These are phyloP conservation scores for Mortierella sp. DNA, from an alignment of 371 early-diverging fungal genomes.

Conservation along the genomic window DNA sequence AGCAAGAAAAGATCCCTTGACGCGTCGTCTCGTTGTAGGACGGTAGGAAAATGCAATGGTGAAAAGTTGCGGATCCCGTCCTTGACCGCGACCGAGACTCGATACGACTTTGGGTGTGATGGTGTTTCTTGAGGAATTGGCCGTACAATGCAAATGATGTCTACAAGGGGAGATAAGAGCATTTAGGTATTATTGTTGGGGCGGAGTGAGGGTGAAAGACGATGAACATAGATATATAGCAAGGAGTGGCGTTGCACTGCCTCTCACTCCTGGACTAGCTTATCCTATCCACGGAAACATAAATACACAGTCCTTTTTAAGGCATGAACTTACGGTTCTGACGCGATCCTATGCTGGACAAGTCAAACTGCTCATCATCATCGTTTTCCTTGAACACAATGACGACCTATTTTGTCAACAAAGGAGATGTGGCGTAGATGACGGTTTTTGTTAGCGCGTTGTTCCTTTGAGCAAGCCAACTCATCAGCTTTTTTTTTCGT, in stretches of 20 bases:
- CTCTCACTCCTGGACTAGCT: not conserved
- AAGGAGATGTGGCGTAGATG: not conserved
- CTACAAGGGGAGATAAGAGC: slow-evolving; percentile 11
- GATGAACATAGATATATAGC: too few species aligned
- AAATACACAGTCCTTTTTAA: not conserved
- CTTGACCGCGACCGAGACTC: slow-evolving; percentile 48
- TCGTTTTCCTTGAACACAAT: slow-evolving; percentile 49
- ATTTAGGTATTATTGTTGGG: too few species aligned
- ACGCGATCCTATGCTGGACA: slow-evolving; percentile 39
- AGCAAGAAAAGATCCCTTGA: slow-evolving; percentile 43
- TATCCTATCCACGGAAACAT: not conserved
- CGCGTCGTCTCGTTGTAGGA: slow-evolving; percentile 30
- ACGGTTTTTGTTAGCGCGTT: not conserved
- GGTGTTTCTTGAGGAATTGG: slow-evolving; percentile 18
- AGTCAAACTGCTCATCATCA: slow-evolving; percentile 44
- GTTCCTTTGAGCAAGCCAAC: not conserved
- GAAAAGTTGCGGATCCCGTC: slow-evolving; percentile 47
- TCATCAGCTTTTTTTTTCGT: not conserved
- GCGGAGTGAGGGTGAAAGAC: too few species aligned
- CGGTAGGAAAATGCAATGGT: slow-evolving; percentile 33
- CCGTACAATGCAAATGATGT: slow-evolving; percentile 46
- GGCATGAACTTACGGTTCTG: slow-evolving; percentile 44
- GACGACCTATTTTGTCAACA: slow-evolving; percentile 30
- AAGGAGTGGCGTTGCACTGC: not conserved
- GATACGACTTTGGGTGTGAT: slow-evolving; percentile 20